These are phyloP conservation scores for Endothia cerciana DNA, from an alignment of 2,329 filamentous ascomycete species.

Conservation along the genomic window DNA sequence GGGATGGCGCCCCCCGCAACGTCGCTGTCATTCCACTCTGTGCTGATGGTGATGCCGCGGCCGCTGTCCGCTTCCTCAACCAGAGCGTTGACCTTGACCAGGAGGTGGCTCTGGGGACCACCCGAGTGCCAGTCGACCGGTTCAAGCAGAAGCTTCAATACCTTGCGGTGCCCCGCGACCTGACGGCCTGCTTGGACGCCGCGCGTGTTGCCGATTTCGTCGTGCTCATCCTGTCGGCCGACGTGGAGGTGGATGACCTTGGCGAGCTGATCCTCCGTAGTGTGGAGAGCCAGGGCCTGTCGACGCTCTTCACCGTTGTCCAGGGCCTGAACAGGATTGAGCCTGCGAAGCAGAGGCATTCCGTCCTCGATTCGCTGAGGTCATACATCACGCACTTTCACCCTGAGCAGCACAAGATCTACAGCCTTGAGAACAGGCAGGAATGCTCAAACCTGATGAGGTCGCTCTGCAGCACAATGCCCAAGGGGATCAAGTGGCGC, in stretches of 20 bases:
- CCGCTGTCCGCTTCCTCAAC: constrained; percentile 73
- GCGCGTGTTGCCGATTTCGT: constrained; percentile 91
- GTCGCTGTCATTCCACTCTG: constrained; percentile 88
- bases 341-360: constrained; percentile 75
- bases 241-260: constrained; percentile 80
- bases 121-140: constrained; percentile 75
- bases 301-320: constrained; percentile 85
- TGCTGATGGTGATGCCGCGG: constrained; percentile 67
- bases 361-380: constrained; percentile 81
- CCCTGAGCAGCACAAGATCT: constrained; percentile 87
- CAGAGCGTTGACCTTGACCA: constrained; percentile 77
- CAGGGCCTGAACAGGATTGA: constrained; percentile 79
- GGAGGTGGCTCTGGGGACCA: constrained; percentile 61
- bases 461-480: constrained; percentile 86
- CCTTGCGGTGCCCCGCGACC: constrained; percentile 71
- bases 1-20: constrained; percentile 83
- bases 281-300: constrained; percentile 92
- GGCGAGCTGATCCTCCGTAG: constrained; percentile 85
- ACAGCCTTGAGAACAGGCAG: constrained; percentile 84
- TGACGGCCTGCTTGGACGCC: constrained; percentile 80
- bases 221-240: constrained; percentile 79
- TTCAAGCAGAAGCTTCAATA: constrained; percentile 97
- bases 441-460: constrained; percentile 91
- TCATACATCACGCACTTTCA: constrained; percentile 96
- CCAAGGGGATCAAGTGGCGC: constrained; percentile 93